Conservation (phyloP, 345 rosid species). For the Linum lewisii region DNA sequence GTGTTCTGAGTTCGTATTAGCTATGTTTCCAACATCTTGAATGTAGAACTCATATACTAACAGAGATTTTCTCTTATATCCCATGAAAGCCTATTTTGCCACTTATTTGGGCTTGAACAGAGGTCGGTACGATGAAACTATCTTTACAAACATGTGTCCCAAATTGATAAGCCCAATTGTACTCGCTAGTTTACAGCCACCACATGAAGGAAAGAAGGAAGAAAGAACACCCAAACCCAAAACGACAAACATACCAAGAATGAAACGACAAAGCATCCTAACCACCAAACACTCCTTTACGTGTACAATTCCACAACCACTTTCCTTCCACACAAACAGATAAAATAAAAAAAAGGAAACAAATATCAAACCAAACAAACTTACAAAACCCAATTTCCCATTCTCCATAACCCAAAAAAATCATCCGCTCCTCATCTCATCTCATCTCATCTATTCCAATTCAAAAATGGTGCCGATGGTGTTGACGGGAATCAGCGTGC, state of each 20-base stretch:
- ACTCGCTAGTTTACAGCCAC: background rate
- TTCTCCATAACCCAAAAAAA: background rate
- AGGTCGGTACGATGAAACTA: no score
- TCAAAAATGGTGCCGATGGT: constrained; percentile 56
- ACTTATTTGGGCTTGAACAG: no score
- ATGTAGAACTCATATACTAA: no score
- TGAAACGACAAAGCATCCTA: background rate
- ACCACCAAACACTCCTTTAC: constrained; percentile 27
- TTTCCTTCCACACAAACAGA: constrained; percentile 3
- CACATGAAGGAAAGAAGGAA: background rate
- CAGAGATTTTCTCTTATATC: no score
- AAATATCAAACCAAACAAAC: no score
- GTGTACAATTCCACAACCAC: constrained; percentile 41
- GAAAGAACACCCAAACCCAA: background rate
- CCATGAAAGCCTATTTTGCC: no score
- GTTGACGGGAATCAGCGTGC: constrained; percentile 67
- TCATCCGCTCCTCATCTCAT: background rate
- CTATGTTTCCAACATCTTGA: background rate
- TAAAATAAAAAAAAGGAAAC: no score
- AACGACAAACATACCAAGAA: background rate
- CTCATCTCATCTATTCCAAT: background rate
- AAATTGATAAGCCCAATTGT: background rate
- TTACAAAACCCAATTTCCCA: background rate
- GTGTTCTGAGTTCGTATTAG: constrained; percentile 34
- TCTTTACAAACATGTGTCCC: no score